Evolutionary conservation across 2,329 filamentous ascomycete genomes (phyloP).

Genomic region (Fusarium sulawesiense): DNA sequence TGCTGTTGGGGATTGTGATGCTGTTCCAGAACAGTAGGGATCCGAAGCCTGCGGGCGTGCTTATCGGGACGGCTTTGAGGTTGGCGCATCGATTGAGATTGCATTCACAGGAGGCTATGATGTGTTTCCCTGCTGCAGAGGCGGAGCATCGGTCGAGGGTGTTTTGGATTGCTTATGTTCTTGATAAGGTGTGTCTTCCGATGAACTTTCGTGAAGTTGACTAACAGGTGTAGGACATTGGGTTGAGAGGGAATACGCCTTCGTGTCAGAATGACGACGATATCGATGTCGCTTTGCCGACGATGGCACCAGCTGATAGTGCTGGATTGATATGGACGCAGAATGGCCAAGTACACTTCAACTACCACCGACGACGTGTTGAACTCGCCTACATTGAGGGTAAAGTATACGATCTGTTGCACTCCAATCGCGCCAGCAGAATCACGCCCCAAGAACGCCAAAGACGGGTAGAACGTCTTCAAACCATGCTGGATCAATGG

Average conservation of each 20-base stretch:
- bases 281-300: constrained; percentile 55
- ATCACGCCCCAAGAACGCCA: constrained; percentile 48
- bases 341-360: constrained; percentile 51
- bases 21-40: constrained; percentile 54
- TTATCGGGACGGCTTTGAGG: constrained; percentile 55
- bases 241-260: constrained; percentile 52
- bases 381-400: constrained; percentile 57
- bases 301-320: constrained; percentile 45
- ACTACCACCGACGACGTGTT: constrained; percentile 54
- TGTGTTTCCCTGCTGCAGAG: constrained; percentile 46
- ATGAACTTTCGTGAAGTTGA: fast-evolving
- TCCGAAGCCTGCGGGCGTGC: constrained; percentile 51
- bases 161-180: constrained; percentile 56
- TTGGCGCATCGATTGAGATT: constrained; percentile 53
- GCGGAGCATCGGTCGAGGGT: constrained; percentile 52
- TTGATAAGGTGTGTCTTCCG: constrained; percentile 52
- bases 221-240: constrained; percentile 46
- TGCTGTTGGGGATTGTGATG: constrained; percentile 53
- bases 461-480: constrained; percentile 45
- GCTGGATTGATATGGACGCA: constrained; percentile 51
- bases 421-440: constrained; percentile 47
- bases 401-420: constrained; percentile 55
- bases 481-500: constrained; percentile 53
- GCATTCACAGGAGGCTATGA: constrained; percentile 47
- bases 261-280: constrained; percentile 55